Evolutionary conservation across 768 basidiomycete genomes (phyloP).

Genomic region (Leccinum rimulosum): DNA sequence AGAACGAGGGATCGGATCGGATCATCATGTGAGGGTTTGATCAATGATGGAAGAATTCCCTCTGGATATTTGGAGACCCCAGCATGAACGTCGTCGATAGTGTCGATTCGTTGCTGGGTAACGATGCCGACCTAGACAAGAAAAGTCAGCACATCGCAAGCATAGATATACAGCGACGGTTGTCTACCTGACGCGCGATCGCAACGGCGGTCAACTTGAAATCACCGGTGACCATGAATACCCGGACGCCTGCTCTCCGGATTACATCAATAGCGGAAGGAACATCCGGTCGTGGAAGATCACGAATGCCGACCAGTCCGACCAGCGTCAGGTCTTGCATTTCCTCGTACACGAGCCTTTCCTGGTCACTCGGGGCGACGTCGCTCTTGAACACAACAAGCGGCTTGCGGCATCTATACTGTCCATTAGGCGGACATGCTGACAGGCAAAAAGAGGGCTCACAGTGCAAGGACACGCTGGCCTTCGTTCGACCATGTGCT

Average conservation of each 20-base stretch:
- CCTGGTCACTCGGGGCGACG: conserved; percentile 24
- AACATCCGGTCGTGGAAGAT: conserved; percentile 55
- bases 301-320: conserved; percentile 53
- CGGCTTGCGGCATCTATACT: conserved; percentile 29
- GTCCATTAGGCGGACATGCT: neutral
- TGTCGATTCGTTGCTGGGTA: conserved; percentile 39
- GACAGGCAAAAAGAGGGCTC: neutral
- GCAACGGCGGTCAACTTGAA: conserved; percentile 52
- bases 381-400: conserved; percentile 20
- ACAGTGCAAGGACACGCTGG: conserved; percentile 53
- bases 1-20: conserved; percentile 40
- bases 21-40: conserved; percentile 40
- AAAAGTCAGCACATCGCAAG: neutral
- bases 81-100: conserved; percentile 24
- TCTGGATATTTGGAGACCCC: conserved; percentile 1
- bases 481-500: conserved; percentile 47
- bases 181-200: conserved; percentile 45
- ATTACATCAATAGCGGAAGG: conserved; percentile 45
- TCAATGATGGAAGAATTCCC: neutral
- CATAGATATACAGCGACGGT: neutral
- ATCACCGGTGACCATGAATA: conserved; percentile 60
- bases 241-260: conserved; percentile 48
- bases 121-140: conserved; percentile 41
- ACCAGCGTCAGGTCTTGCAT: conserved; percentile 42
- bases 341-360: conserved; percentile 40